Evolutionary conservation across 176 grass and related monocot species (phyloP).

Genomic region (sorghum (Sorghum bicolor)): Sorghum_bicolor_NCBIv3 NC_012873.2:55768501-55769000

Average conservation of each 20-base stretch:
- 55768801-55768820: no score
- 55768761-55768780: not conserved
- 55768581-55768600: no score
- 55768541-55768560: no score
- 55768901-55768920: not conserved
- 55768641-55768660: constrained; percentile 9
- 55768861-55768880: no score
- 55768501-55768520: no score
- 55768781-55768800: no score
- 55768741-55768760: not conserved
- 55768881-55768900: not conserved
- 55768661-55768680: no score
- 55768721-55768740: not conserved
- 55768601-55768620: no score
- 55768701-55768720: not conserved
- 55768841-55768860: not conserved
- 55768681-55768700: no score
- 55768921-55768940: not conserved
- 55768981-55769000: not conserved
- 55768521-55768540: no score
- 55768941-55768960: constrained; percentile 1
- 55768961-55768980: no score
- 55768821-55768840: not conserved
- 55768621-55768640: not conserved
- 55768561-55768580: no score